Percentiles rank a stretch among this genome's conserved stretches.
Conservation (phyloP, 495 filamentous ascomycete species). For the Neurospora sp. region DNA sequence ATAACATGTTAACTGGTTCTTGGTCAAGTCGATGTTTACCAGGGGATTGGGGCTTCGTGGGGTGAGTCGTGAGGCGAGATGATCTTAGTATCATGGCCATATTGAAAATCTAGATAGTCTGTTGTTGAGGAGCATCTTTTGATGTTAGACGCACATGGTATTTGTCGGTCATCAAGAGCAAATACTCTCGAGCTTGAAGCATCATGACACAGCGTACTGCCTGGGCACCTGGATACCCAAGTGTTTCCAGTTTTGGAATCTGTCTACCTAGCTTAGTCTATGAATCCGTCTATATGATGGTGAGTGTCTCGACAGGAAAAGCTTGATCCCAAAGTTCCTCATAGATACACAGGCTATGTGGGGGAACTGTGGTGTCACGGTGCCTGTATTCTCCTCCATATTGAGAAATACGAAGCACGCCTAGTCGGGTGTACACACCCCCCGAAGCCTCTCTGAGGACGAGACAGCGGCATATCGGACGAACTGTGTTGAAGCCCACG, state of each 20-base stretch:
- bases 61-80: background rate
- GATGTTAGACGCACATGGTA: background rate
- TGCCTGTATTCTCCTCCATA: too few species aligned
- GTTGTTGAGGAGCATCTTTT: background rate
- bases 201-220: background rate
- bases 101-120: background rate
- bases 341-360: background rate
- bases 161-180: background rate
- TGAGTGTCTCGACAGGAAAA: background rate
- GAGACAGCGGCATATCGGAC: background rate
- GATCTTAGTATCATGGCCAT: background rate
- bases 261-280: background rate
- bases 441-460: background rate
- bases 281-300: background rate
- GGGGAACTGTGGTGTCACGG: background rate
- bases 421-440: background rate
- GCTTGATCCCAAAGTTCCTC: background rate
- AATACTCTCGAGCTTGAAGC: fast-evolving
- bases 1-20: background rate
- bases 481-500: background rate
- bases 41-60: background rate
- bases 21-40: background rate
- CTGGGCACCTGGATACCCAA: background rate
- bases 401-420: background rate
- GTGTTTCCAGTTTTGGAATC: background rate